Evolutionary conservation across 257 asterid genomes (phyloP).

Genomic region (Fraxinus quadrangulata): DNA sequence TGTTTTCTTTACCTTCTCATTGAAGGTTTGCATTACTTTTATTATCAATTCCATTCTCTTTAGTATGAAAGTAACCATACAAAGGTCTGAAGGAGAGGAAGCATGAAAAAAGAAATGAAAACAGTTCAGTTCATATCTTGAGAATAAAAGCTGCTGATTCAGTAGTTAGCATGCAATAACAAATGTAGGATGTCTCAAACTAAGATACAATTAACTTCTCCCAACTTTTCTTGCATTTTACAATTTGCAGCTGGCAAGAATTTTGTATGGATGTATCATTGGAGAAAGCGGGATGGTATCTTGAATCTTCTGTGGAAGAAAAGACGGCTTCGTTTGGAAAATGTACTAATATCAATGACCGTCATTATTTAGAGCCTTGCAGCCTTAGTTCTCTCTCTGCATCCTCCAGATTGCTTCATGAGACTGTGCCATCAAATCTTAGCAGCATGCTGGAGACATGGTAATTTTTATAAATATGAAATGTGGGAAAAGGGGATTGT

Average conservation of each 20-base stretch:
- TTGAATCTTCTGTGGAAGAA: constrained; percentile 44
- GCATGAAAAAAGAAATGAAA: background rate
- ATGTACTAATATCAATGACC: constrained; percentile 22
- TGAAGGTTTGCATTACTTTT: background rate
- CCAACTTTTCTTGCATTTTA: constrained; percentile 13
- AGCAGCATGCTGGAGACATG: constrained; percentile 33
- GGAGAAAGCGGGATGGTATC: constrained; percentile 79
- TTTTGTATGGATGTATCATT: constrained; percentile 72
- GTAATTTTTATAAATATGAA: constrained; percentile 36
- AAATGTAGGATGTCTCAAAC: background rate
- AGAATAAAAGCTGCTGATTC: background rate
- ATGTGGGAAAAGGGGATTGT: background rate
- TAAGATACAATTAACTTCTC: background rate
- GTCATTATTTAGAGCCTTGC: constrained; percentile 26
- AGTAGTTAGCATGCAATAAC: background rate
- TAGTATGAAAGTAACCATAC: constrained; percentile 5
- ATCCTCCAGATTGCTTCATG: constrained; percentile 35
- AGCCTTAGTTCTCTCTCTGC: constrained; percentile 28
- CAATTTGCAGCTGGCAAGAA: constrained; percentile 73
- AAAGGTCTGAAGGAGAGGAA: constrained; percentile 9
- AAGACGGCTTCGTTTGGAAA: constrained; percentile 29
- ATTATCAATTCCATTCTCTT: background rate
- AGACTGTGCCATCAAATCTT: constrained; percentile 26
- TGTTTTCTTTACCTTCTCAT: constrained; percentile 27
- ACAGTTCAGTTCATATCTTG: background rate